These are phyloP conservation scores for Raphidocelis subcapitata DNA, from an alignment of 139 green algal genomes.

Conservation along the genomic window DNA sequence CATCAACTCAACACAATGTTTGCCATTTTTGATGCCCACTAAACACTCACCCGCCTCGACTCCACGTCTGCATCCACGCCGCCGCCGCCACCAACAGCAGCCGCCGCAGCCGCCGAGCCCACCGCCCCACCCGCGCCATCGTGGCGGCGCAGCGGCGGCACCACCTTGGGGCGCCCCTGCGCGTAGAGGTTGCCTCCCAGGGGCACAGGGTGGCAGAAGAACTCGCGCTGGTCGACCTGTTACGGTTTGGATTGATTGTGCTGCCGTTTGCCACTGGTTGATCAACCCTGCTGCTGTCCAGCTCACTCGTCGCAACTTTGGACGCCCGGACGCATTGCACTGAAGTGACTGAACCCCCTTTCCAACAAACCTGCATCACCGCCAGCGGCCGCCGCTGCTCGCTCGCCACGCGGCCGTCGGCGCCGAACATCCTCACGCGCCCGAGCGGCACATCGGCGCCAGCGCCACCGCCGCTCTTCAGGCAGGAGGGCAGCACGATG, in stretches of 20 bases:
- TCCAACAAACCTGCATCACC: slow-evolving; percentile 15
- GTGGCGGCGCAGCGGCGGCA: slow-evolving; percentile 32
- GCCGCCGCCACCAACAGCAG: not conserved
- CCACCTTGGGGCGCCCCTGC: slow-evolving; percentile 46
- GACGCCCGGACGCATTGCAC: not conserved
- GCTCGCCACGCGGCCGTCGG: slow-evolving; percentile 4
- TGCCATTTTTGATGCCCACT: no score
- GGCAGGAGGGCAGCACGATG: slow-evolving; percentile 45
- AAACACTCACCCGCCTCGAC: no score
- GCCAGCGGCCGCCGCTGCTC: slow-evolving; percentile 23
- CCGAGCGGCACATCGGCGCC: no score
- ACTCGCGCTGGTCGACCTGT: slow-evolving; percentile 50
- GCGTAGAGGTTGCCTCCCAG: slow-evolving; percentile 69
- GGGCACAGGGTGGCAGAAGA: slow-evolving; percentile 60
- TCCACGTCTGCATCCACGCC: no score
- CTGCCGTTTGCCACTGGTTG: not conserved
- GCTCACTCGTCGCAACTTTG: not conserved
- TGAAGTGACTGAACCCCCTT: not conserved
- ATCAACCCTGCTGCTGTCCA: not conserved
- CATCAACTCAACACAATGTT: no score
- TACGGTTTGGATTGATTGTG: not conserved
- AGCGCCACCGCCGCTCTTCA: slow-evolving; percentile 6
- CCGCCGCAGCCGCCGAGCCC: not conserved
- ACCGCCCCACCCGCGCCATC: not conserved
- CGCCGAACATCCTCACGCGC: slow-evolving; percentile 13